phyloP scores from a whole-genome alignment of 257 asterid genomes.

The Solanum acaule region DNA sequence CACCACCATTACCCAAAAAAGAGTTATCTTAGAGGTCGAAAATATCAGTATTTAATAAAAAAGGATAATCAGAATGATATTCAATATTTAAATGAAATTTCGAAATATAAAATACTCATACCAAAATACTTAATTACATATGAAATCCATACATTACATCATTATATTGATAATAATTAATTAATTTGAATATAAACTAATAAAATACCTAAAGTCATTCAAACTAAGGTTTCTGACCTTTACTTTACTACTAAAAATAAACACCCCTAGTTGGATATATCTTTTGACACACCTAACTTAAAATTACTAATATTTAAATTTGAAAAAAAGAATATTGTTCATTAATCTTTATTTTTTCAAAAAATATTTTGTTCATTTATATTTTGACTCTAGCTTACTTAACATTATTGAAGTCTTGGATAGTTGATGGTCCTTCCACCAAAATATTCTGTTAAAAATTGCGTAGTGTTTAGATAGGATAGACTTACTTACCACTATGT shows the following conservation, averaged over 20 bases:
- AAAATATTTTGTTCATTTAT: background rate
- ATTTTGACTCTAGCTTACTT: background rate
- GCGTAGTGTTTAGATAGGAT: background rate
- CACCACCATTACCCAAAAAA: background rate
- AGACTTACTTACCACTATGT: background rate
- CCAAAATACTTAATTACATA: background rate
- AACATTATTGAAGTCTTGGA: background rate
- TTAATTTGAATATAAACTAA: background rate
- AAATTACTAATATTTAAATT: background rate
- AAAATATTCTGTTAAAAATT: background rate
- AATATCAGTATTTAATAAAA: background rate
- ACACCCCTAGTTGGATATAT: background rate
- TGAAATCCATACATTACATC: background rate
- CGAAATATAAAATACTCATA: background rate
- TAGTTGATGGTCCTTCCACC: background rate
- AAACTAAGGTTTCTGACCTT: background rate
- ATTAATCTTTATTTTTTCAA: background rate
- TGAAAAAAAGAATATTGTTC: background rate
- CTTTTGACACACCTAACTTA: background rate
- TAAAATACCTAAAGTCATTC: background rate
- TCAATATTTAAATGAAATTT: background rate
- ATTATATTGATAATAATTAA: background rate
- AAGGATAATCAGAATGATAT: background rate
- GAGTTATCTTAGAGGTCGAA: background rate
- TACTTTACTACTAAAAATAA: background rate